Base-by-base conservation (phyloP, 305 asterid species). In the Fraxinus floribunda region DNA sequence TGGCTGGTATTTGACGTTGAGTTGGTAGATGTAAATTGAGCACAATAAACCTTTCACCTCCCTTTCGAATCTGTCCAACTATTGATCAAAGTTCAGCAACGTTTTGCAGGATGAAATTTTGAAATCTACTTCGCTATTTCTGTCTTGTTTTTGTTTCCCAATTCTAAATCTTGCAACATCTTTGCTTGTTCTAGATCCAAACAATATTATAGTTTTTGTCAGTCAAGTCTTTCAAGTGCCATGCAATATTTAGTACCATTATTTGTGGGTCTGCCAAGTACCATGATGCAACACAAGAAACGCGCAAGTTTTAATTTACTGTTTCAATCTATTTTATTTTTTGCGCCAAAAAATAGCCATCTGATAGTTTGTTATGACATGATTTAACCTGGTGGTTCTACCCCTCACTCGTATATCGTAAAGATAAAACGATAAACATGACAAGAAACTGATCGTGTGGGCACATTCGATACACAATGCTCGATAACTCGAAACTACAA, bases 1-100 rank as follows among this genome's bases (percentile, higher is more conserved):
- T 90, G 96, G 98, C 90, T 94, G 85, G 83, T 90, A 83, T 94
- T 95, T 81, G 97, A 95, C 76, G 99, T 95, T 76, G 99, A 94
- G 93, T 84, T 95, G 89, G 86, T 90, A 1, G 90, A 82, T 26
- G 99, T 90, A n/a, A 89, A 89, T 68, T 95, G 87, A 91, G 78
- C 0, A 13, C 26, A 55, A 18, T 46, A 55, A 76, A 35, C 22
- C 38, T 24, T 30, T 8, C 78, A 7, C 8, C 66, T 32, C 74
- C 76, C 64, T 35, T 75, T 44, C 4, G 18, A 66, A 66, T 79
- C 64, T n/a, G 70, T 10, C 35, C 62, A 1, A 34, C 22, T 64
- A 68, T 11, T 36, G 49, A 36, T 26, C 60, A 44, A 44, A 44
- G 55, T 44, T 44, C 55, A 44, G 79, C 79, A 29, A 32, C 30